Percentiles rank a stretch among this genome's conserved stretches.
Conservation (phyloP, 352 stramenopile genomes). For the Phytophthora boehmeriae region DNA sequence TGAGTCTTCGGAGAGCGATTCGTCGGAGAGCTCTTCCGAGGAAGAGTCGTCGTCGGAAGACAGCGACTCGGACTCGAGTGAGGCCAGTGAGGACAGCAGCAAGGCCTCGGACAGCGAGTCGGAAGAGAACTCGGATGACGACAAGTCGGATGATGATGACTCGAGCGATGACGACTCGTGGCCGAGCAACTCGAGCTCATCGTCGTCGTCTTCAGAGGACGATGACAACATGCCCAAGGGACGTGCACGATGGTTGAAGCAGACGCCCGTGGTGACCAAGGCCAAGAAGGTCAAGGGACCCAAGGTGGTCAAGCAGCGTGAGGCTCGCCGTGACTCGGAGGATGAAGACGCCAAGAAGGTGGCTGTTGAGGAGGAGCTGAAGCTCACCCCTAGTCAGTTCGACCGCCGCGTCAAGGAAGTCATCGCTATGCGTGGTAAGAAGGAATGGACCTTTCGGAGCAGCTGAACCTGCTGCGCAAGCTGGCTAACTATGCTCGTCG, state of each 20-base stretch:
- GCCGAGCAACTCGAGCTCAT: slow-evolving; percentile 66
- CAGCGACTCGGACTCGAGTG: slow-evolving; percentile 15
- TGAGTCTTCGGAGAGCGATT: slow-evolving; percentile 42
- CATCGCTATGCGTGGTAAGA: slow-evolving; percentile 84
- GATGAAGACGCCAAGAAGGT: slow-evolving; percentile 54
- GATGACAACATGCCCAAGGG: slow-evolving; percentile 94
- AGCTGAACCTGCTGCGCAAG: slow-evolving; percentile 75
- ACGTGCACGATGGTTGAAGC: slow-evolving; percentile 96
- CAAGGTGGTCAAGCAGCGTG: slow-evolving; percentile 46
- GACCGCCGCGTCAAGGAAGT: slow-evolving; percentile 87
- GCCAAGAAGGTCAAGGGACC: slow-evolving; percentile 49
- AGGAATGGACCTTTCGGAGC: slow-evolving; percentile 77
- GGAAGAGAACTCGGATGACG: slow-evolving; percentile 13
- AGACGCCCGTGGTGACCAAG: slow-evolving; percentile 74
- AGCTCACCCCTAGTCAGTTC: slow-evolving; percentile 80
- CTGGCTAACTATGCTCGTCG: slow-evolving; percentile 81
- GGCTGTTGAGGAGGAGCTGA: slow-evolving; percentile 79
- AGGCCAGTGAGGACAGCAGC: slow-evolving; percentile 18
- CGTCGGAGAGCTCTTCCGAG: slow-evolving; percentile 42
- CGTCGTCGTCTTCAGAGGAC: slow-evolving; percentile 66
- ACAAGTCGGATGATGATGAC: slow-evolving; percentile 53
- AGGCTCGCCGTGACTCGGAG: slow-evolving; percentile 61
- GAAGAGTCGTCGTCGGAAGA: slow-evolving; percentile 29
- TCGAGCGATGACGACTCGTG: slow-evolving; percentile 54
- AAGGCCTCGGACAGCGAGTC: not conserved